Evolutionary conservation across 805 yeast species (phyloP), one percentile per base, ranked within the genome.

Genomic region (Wilhelminamyces savonicus): DNA sequence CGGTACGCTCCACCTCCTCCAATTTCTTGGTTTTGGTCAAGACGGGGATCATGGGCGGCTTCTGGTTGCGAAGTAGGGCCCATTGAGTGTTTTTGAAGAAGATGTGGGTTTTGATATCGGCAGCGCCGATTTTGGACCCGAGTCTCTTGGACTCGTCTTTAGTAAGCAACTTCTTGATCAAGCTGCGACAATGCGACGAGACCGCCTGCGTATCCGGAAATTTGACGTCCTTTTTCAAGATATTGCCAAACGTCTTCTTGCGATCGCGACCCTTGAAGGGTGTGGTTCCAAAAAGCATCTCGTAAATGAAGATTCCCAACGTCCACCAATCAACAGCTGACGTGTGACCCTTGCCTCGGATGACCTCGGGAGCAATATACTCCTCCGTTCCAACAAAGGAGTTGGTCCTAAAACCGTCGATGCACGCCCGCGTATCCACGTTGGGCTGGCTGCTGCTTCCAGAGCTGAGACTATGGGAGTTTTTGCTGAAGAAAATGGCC

Each of bases 291-390:
- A 76, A 88, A 14, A 92, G 61, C 98, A 92, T 92, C 52, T 92
- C 99, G 56, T 77, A 94, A 15, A 87, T 65, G 46, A 92, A 69
- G 13, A 92, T 87, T 3, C 99, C 99, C 41, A 92, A 63, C 0
- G 98, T 92, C 99, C 99, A 92, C 98, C 98, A 92, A 56, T 92
- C 99, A 12, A 92, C 98, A 0, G 97, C 96, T 6, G 90, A 81
- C 1, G 97, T 90, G 48, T 92, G 99, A 2, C 98, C 98, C 44
- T 88, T 84, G 2, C 97, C 97, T 53, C 92, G 68, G 31, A 92
- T 92, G 4, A 92, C 98, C 50, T 92, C 99, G 0, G 99, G 99
- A 0, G 99, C 97, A 47, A 92, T 87, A 54, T 92, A 92, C 52
- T 92, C 99, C 52, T 92, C 99, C 0, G 99, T 92, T 2, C 99